Evolutionary conservation across 257 asterid genomes (phyloP).

Genomic region (Solanum chiquidenum): DNA sequence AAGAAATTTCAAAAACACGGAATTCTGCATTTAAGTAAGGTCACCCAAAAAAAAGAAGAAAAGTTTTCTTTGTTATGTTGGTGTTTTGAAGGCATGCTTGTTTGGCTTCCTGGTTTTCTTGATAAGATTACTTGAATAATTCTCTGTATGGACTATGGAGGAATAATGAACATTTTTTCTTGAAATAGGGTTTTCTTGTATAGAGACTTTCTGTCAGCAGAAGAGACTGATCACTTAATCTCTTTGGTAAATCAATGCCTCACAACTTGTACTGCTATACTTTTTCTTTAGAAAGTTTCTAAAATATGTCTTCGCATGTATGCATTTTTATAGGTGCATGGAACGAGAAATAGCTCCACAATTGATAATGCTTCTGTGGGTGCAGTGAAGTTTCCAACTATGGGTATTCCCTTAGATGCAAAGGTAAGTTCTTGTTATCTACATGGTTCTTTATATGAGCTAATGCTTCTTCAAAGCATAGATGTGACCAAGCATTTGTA

Average conservation of each 20-base stretch:
- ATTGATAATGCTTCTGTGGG: constrained; percentile 7
- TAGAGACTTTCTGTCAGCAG: constrained; percentile 53
- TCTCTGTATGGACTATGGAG: not conserved
- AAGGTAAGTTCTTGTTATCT: constrained; percentile 27
- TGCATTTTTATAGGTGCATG: constrained; percentile 21
- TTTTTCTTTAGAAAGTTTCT: not conserved
- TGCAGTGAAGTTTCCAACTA: constrained; percentile 6
- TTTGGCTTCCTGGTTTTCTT: not conserved
- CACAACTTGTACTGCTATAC: not conserved
- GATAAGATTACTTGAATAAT: not conserved
- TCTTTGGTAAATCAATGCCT: constrained; percentile 33
- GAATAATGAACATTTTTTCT: constrained; percentile 7
- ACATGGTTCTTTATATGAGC: not conserved
- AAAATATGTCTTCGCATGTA: not conserved
- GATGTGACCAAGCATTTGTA: not conserved
- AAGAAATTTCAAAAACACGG: not conserved
- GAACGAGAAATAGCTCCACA: constrained; percentile 7
- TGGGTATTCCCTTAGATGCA: constrained; percentile 16
- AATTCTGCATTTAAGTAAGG: not conserved
- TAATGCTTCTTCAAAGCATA: not conserved
- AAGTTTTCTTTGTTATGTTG: not conserved
- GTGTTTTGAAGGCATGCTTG: not conserved
- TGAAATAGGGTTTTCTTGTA: constrained; percentile 70
- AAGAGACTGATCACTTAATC: constrained; percentile 68
- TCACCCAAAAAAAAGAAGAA: not conserved